Evolutionary conservation across 2,329 filamentous ascomycete genomes (phyloP).

Genomic region (Sclerotinia subarctica): DNA sequence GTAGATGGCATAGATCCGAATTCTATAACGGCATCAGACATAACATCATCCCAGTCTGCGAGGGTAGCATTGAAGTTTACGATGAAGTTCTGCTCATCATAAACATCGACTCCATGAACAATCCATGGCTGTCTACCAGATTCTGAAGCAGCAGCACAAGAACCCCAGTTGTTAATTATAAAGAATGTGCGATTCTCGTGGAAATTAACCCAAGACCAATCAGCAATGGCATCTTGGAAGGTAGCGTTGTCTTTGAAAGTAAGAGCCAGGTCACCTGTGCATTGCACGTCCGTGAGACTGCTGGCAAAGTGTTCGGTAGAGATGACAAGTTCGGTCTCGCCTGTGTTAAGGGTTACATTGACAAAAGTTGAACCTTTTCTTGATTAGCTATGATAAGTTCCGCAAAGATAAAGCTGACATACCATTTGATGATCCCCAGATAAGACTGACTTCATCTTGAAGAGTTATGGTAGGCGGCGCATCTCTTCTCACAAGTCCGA

Average conservation of each 20-base stretch:
- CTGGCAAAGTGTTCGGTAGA: conserved; percentile 18
- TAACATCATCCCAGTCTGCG: conserved; percentile 17
- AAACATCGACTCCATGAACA: conserved; percentile 10
- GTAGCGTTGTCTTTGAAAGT: conserved; percentile 16
- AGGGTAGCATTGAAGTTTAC: conserved; percentile 21
- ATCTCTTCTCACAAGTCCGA: conserved; percentile 18
- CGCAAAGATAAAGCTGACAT: neutral
- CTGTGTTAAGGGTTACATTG: conserved; percentile 20
- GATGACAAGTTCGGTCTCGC: conserved; percentile 17
- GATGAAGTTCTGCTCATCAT: conserved; percentile 19
- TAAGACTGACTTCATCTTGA: conserved; percentile 18
- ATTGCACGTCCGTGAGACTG: conserved; percentile 14
- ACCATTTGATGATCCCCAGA: conserved; percentile 17
- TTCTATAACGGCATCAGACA: conserved; percentile 12
- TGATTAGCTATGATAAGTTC: neutral
- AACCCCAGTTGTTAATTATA: conserved; percentile 19
- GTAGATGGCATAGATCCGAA: neutral
- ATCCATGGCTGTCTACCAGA: conserved; percentile 21
- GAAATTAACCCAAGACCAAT: conserved; percentile 22
- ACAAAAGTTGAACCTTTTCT: conserved; percentile 18
- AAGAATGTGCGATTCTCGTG: conserved; percentile 19
- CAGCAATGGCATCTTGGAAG: conserved; percentile 16
- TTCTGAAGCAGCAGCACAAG: conserved; percentile 3
- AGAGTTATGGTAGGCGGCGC: conserved; percentile 13
- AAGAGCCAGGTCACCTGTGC: conserved; percentile 2